Base-by-base conservation (phyloP, 176 grass and related monocot genomes). In the Cenchrus americanus region DNA sequence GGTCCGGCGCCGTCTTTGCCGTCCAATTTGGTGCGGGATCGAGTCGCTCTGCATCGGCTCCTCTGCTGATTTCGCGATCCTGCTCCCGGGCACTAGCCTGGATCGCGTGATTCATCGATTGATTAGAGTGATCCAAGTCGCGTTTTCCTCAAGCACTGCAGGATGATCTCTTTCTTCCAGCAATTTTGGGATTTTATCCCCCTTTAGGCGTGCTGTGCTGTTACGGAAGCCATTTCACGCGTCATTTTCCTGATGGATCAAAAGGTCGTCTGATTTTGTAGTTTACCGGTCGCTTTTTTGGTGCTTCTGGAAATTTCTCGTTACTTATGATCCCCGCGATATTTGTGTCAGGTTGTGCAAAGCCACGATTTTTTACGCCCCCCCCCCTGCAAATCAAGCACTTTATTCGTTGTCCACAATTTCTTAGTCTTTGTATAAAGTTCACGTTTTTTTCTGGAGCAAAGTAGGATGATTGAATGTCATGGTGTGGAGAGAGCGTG, bases 401-500 rank as follows among this genome's bases (percentile, higher is more conserved):
- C 15, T 32, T 57, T 64, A 3, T 54, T 47, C 8, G 22, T 17
- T 8, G 66, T 4, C 21, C 26, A 49, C 24, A 62, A 21, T 79
- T 78, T 61, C 41, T 14, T 30, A 37, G 48, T 82, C 53, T 12
- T 73, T 61, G 9, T 61, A 26, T 79, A 66, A 32, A 76, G 44
- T 17, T 59, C 26, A 4, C 53, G 50, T 12, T 43, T 47, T 53
- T 73, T 62, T 69, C 46, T 44, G 14, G 51, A 37, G 34, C 14
- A 72, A 86, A 14, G 30, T 37, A 17, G 12, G 32, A 42, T 69
- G 17, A 42, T 74, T 87, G 80, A 82, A 79, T 78, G 30, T 14
- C 57, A 19, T 72, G 47, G 57, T 83, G 55, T 30, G 30, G 40
- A 78, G 73, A 82, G 17, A 87, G 62, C 73, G 86, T 91, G 84